Conservation (phyloP, 805 yeast species). For the Myxozyma sirexii region DNA sequence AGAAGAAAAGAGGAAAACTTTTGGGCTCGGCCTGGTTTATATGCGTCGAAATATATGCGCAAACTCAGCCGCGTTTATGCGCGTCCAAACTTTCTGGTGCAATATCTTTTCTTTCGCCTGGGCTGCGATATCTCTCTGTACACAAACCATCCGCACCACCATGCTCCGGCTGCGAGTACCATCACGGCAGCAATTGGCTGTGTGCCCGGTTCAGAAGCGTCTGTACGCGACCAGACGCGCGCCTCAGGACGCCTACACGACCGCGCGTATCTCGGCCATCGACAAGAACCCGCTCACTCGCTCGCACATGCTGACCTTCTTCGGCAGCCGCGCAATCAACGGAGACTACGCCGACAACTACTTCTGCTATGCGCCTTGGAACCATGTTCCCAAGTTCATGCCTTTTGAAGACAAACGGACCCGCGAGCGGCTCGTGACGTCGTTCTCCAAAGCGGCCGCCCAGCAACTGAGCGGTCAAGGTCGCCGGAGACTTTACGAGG, state of each 20-base stretch:
- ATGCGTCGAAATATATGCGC: background rate
- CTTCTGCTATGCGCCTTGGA: conserved; percentile 30
- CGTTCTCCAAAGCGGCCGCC: background rate
- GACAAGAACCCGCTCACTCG: conserved; percentile 19
- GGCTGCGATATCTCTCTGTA: background rate
- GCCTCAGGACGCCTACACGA: conserved; percentile 14
- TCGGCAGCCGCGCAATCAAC: conserved; percentile 33
- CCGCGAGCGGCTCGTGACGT: background rate
- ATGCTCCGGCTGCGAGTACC: background rate
- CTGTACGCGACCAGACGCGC: no score
- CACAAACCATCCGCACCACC: background rate
- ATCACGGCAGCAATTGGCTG: background rate
- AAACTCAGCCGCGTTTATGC: no score
- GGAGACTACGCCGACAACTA: conserved; percentile 27
- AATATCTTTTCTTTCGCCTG: background rate
- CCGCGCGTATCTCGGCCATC: background rate
- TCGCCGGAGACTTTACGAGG: conserved; percentile 38
- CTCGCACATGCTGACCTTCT: conserved; percentile 30
- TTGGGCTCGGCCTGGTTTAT: background rate
- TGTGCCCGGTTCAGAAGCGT: no score
- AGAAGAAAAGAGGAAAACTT: background rate
- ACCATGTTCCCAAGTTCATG: conserved; percentile 34
- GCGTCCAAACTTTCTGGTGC: background rate
- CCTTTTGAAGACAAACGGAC: conserved; percentile 11
- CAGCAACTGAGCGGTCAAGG: conserved; percentile 25